A percentile compares a stretch with the other conserved stretches of the same genome.
Conservation (phyloP, 129 eudicot species). For the Pseudognaphalium luteoalbum region DNA sequence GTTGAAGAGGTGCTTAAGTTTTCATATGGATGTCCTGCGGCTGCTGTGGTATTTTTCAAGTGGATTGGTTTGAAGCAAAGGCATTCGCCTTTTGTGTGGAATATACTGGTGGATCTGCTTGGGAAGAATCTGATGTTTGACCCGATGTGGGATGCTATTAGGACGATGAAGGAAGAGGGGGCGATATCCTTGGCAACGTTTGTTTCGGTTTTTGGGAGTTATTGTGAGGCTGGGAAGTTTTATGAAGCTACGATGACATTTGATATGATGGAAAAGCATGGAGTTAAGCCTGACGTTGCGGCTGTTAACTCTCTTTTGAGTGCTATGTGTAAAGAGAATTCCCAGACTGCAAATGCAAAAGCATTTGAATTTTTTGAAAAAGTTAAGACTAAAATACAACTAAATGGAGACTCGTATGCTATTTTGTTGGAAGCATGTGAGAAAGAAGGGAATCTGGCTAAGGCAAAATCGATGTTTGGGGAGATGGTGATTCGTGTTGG, state of each 20-base stretch:
- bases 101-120: conserved; percentile 75
- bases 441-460: conserved; percentile 62
- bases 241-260: conserved; percentile 71
- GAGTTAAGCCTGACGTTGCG: conserved; percentile 58
- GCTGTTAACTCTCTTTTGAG: conserved; percentile 74
- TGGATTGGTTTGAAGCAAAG: conserved; percentile 59
- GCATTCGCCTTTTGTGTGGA: conserved; percentile 57
- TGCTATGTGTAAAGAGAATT: conserved; percentile 65
- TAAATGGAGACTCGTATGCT: conserved; percentile 76
- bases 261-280: conserved; percentile 74
- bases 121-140: conserved; percentile 83
- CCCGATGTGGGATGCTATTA: conserved; percentile 84
- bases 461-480: conserved; percentile 70
- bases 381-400: conserved; percentile 54
- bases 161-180: conserved; percentile 73
- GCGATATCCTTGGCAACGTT: conserved; percentile 57
- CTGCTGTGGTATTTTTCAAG: conserved; percentile 59
- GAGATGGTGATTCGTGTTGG: conserved; percentile 90
- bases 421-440: conserved; percentile 82
- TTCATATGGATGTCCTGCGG: conserved; percentile 54
- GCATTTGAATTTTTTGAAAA: conserved; percentile 65
- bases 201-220: conserved; percentile 68
- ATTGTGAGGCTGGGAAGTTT: conserved; percentile 62
- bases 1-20: conserved; percentile 61
- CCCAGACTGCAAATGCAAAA: conserved; percentile 35